These are phyloP conservation scores for Licmophora abbreviata DNA, from an alignment of 108 stramenopile genomes.

Conservation along the genomic window DNA sequence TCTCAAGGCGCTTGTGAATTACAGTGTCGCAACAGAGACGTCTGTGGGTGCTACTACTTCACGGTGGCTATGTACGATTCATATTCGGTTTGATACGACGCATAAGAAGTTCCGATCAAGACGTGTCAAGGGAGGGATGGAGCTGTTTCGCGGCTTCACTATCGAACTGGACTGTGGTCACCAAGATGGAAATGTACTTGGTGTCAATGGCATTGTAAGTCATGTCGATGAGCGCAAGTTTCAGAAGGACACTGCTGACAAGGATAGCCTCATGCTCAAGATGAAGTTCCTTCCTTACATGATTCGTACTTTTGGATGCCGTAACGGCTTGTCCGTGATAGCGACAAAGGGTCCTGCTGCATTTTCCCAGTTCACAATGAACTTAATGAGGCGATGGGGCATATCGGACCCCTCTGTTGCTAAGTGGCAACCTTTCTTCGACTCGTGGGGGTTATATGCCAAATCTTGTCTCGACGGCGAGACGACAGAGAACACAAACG, in stretches of 20 bases:
- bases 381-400: constrained; percentile 46
- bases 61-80: constrained; percentile 51
- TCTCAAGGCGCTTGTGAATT: constrained; percentile 35
- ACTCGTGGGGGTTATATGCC: constrained; percentile 54
- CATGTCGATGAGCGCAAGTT: too few species aligned
- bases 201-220: too few species aligned
- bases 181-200: too few species aligned
- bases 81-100: constrained; percentile 54
- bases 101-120: constrained; percentile 38
- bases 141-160: constrained; percentile 74
- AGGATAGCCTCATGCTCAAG: constrained; percentile 65
- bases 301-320: constrained; percentile 76
- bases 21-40: constrained; percentile 31
- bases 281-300: constrained; percentile 87
- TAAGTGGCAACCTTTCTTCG: constrained; percentile 60
- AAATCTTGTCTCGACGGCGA: constrained; percentile 6
- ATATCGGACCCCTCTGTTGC: constrained; percentile 41
- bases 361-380: constrained; percentile 36
- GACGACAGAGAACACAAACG: background rate
- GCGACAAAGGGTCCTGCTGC: constrained; percentile 19
- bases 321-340: constrained; percentile 56
- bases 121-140: constrained; percentile 28
- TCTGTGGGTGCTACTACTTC: background rate
- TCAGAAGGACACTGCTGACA: background rate
- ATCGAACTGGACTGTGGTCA: too few species aligned